Conservation (phyloP, 140 eudicot genomes). For the Cichorium intybus region DNA sequence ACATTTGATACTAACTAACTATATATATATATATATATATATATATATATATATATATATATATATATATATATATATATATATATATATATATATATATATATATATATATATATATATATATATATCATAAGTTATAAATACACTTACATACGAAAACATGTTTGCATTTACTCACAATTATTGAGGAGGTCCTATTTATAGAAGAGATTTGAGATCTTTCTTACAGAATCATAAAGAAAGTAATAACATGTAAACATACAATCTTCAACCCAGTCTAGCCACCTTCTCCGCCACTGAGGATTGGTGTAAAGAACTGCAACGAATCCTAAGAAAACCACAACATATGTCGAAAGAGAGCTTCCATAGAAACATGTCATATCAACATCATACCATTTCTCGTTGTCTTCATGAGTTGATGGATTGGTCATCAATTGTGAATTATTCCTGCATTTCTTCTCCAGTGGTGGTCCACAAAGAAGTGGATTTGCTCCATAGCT, state of each 20-base stretch:
- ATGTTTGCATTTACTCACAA: not conserved
- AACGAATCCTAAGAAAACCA: slow-evolving; percentile 13
- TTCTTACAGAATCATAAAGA: slow-evolving; percentile 13
- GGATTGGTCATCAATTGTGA: not conserved
- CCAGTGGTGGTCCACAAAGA: slow-evolving; percentile 35
- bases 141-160: not conserved
- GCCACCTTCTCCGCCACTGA: slow-evolving; percentile 31
- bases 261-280: slow-evolving; percentile 10
- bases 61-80: too few species aligned
- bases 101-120: too few species aligned
- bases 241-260: slow-evolving; percentile 24
- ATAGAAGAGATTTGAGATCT: slow-evolving; percentile 1
- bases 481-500: slow-evolving; percentile 31
- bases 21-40: too few species aligned
- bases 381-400: slow-evolving; percentile 25
- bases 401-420: not conserved
- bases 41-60: too few species aligned
- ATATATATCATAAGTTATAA: too few species aligned
- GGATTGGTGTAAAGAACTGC: slow-evolving; percentile 23
- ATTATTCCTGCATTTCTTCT: not conserved
- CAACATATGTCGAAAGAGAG: slow-evolving; percentile 1
- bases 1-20: too few species aligned
- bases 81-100: too few species aligned
- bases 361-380: slow-evolving; percentile 12
- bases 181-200: not conserved